These are phyloP conservation scores for Carex arenaria DNA, from an alignment of 202 grass and related monocot species.

Conservation along the genomic window DNA sequence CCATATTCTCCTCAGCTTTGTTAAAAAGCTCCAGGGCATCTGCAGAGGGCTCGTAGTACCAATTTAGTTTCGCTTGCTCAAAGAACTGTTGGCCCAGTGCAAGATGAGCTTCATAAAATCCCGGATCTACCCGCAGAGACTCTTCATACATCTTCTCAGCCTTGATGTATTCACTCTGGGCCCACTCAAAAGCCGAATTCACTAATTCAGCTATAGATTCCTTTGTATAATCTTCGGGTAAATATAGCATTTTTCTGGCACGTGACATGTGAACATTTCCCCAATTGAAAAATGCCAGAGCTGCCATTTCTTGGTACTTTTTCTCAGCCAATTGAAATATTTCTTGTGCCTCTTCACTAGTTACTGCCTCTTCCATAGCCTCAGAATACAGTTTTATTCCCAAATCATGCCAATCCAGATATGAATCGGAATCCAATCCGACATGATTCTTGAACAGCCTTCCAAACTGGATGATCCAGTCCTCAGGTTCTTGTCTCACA, in stretches of 20 bases:
- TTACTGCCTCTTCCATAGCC: constrained; percentile 77
- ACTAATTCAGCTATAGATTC: constrained; percentile 48
- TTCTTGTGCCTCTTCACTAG: constrained; percentile 76
- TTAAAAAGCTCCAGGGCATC: constrained; percentile 59
- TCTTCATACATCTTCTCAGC: constrained; percentile 67
- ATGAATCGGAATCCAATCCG: constrained; percentile 64
- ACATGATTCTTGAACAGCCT: constrained; percentile 69
- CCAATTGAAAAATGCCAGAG: constrained; percentile 71
- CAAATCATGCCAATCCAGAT: constrained; percentile 57
- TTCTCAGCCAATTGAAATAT: constrained; percentile 66
- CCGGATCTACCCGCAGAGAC: constrained; percentile 50
- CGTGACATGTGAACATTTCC: constrained; percentile 78
- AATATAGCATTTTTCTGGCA: constrained; percentile 55
- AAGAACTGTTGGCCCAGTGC: constrained; percentile 78
- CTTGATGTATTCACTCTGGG: constrained; percentile 52
- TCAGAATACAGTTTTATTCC: constrained; percentile 65
- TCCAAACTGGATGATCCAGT: constrained; percentile 80
- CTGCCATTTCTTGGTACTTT: constrained; percentile 87
- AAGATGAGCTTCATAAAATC: constrained; percentile 73
- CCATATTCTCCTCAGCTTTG: constrained; percentile 77
- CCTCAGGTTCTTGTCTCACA: constrained; percentile 32
- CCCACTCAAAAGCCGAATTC: constrained; percentile 57
- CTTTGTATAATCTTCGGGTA: constrained; percentile 49
- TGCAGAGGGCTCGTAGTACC: constrained; percentile 60
- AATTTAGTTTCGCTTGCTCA: constrained; percentile 79